Evolutionary conservation across 495 filamentous ascomycete genomes (phyloP).

Genomic region (Talaromyces thailandensis): DNA sequence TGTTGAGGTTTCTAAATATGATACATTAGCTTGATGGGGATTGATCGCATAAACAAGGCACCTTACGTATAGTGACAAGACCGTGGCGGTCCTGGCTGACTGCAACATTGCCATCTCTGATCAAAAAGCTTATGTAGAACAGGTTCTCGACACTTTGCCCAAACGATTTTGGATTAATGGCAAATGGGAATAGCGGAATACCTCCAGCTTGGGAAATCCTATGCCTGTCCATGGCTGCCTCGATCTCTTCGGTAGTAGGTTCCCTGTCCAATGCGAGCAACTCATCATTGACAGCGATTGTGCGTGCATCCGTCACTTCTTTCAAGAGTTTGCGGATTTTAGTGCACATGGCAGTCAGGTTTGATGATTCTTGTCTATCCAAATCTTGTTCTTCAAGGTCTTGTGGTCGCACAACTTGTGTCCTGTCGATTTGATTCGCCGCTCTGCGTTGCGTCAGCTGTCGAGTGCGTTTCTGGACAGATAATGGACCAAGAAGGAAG

Average conservation of each 20-base stretch:
- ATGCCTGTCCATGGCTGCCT: conserved; percentile 42
- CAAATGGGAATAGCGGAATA: conserved; percentile 70
- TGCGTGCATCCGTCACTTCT: conserved; percentile 23
- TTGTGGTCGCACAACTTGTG: conserved; percentile 58
- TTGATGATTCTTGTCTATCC: conserved; percentile 60
- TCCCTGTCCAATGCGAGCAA: conserved; percentile 24
- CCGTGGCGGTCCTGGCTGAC: conserved; percentile 53
- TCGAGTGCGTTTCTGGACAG: conserved; percentile 73
- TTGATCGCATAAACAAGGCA: not conserved
- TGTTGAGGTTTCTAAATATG: conserved; percentile 28
- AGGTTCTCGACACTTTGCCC: conserved; percentile 95
- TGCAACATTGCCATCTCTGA: conserved; percentile 71
- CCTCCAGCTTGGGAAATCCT: conserved; percentile 54
- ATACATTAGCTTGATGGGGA: conserved; percentile 6
- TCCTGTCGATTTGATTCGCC: conserved; percentile 51
- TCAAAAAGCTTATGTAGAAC: conserved; percentile 93
- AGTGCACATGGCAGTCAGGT: conserved; percentile 60
- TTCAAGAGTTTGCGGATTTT: conserved; percentile 47
- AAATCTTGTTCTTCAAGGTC: conserved; percentile 65
- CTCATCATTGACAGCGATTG: conserved; percentile 22
- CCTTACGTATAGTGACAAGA: conserved; percentile 67
- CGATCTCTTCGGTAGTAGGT: conserved; percentile 22
- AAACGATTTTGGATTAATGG: conserved; percentile 81
- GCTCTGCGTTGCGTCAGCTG: conserved; percentile 57
- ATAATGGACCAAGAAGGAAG: conserved; percentile 84